Percentiles rank a stretch among this genome's conserved stretches.
These are phyloP conservation scores for Neonothopanus nambi DNA, from an alignment of 1,284 basidiomycete genomes.

Conservation along the genomic window DNA sequence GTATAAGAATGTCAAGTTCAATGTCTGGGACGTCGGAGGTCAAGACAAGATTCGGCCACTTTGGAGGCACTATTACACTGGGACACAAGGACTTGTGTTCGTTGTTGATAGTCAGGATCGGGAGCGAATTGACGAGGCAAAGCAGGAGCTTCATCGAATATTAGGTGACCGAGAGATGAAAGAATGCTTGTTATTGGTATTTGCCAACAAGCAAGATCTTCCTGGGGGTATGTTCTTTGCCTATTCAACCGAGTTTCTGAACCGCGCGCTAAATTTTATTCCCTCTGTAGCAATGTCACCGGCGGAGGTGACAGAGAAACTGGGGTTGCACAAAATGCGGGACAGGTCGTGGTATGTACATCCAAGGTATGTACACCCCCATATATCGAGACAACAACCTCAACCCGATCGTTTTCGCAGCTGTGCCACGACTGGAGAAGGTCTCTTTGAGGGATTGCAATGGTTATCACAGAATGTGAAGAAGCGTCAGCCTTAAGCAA, in stretches of 20 bases:
- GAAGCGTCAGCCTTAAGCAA: conserved; percentile 70
- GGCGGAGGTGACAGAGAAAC: conserved; percentile 97
- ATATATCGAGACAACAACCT: background rate
- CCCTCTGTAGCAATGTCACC: conserved; percentile 86
- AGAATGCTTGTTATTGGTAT: conserved; percentile 94
- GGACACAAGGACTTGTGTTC: conserved; percentile 99
- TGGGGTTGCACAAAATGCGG: conserved; percentile 94
- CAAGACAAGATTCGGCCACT: conserved; percentile 98
- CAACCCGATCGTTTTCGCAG: conserved; percentile 37
- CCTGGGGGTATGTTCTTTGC: conserved; percentile 78
- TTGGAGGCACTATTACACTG: conserved; percentile 98
- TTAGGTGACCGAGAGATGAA: conserved; percentile 98
- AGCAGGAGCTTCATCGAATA: conserved; percentile 95
- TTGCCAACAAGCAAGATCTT: conserved; percentile 99
- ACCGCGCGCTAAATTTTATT: conserved; percentile 13
- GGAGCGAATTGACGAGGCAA: conserved; percentile 95
- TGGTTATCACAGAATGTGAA: conserved; percentile 97
- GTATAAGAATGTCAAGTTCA: conserved; percentile 99
- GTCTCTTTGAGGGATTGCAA: conserved; percentile 92
- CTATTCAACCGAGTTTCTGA: conserved; percentile 2
- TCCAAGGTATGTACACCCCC: conserved; percentile 69
- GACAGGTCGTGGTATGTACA: conserved; percentile 99
- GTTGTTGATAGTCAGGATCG: conserved; percentile 90
- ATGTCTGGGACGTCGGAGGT: conserved; percentile 99
- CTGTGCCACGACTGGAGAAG: conserved; percentile 95